phyloP scores from a whole-genome alignment of 1,284 basidiomycete species.

The Chalciporus sp. region DNA sequence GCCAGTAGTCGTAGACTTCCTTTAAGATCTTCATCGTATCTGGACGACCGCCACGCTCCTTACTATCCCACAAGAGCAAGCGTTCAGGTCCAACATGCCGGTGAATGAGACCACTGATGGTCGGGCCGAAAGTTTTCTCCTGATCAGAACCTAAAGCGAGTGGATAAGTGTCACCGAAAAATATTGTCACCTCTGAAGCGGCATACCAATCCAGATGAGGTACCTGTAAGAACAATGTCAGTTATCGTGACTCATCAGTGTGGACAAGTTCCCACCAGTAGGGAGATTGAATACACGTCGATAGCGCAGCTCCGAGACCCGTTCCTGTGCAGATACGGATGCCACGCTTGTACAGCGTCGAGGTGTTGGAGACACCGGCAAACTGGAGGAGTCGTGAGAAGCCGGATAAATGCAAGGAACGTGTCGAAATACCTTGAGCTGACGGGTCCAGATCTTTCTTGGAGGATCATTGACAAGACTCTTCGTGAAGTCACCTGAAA shows the following conservation, averaged over 20 bases:
- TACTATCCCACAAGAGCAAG: constrained; percentile 72
- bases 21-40: constrained; percentile 76
- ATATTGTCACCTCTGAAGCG: no score
- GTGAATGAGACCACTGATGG: constrained; percentile 69
- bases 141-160: constrained; percentile 63
- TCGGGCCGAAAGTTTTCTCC: constrained; percentile 77
- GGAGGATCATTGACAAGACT: constrained; percentile 71
- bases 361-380: constrained; percentile 79
- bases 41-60: constrained; percentile 67
- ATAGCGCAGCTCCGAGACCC: constrained; percentile 73
- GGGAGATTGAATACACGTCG: constrained; percentile 71
- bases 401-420: not conserved
- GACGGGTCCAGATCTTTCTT: constrained; percentile 67
- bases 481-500: constrained; percentile 67
- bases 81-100: constrained; percentile 69
- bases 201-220: constrained; percentile 76
- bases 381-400: constrained; percentile 45
- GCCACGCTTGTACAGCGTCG: constrained; percentile 71
- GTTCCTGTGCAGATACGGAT: constrained; percentile 80
- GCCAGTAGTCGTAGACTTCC: constrained; percentile 65
- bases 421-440: constrained; percentile 57
- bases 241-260: constrained; percentile 4
- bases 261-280: constrained; percentile 53
- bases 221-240: constrained; percentile 47
- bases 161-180: constrained; percentile 3